Evolutionary conservation across 2,329 filamentous ascomycete genomes (phyloP), one percentile per base, ranked within the genome.

Genomic region (Gnomoniopsis sp.): DNA sequence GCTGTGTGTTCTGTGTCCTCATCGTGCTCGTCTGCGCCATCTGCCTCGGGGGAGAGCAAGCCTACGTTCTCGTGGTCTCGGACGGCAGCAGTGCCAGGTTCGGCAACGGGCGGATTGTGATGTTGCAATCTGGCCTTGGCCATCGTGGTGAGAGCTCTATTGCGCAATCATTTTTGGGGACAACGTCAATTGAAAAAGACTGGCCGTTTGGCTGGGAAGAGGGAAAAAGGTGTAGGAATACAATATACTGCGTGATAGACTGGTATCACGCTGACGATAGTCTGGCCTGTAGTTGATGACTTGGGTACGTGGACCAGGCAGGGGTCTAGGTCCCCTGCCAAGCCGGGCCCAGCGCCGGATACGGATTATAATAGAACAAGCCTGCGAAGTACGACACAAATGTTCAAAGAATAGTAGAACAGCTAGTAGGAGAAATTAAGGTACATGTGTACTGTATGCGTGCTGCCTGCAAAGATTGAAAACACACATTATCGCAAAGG

Each of bases 91-190:
- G 44, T 26, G 53, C 52, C 47, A 48, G 55, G 12, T 41, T 58
- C 58, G 57, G 51, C 62, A 47, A 48, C 47, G 53, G n/a, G 22
- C 55, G 58, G 38, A 14, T 51, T 43, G 36, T 50, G 26, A 43
- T 53, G 49, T 53, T 69, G 65, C 57, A 64, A 65, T 66, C 60
- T 67, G 66, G 67, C 67, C 64, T 63, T 66, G 65, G 67, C 65
- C 68, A 67, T 69, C 30, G 43, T 58, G 62, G 48, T 48, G 53
- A 46, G 44, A n/a, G 34, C 17, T 41, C 57, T 58, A 62, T 64
- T 54, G 65, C 65, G 63, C 64, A 65, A 58, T 64, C 68, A 69
- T 70, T 56, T 66, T 63, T 55, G 59, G 58, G 64, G 22, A 22
- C 22, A 30, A 17, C 30, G 38, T 33, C 46, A 30, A 30, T 41